These are phyloP conservation scores for Globisporangium emineosum DNA, from an alignment of 352 stramenopile genomes.

Conservation along the genomic window DNA sequence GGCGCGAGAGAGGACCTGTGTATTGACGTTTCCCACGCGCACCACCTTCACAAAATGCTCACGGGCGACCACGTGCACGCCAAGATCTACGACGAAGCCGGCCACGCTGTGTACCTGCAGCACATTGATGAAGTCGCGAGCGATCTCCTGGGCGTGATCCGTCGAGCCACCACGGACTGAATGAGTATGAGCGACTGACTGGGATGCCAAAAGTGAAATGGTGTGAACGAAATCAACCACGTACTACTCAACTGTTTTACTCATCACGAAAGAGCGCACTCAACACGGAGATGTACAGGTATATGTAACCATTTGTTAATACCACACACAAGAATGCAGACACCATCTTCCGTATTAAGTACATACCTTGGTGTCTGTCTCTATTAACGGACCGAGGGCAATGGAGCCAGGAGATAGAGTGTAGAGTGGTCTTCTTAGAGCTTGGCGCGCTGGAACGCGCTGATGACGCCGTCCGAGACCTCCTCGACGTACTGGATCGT, in stretches of 20 bases:
- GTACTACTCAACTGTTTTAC: no score
- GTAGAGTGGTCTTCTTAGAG: background rate
- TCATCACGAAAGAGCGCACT: no score
- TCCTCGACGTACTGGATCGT: slow-evolving; percentile 32
- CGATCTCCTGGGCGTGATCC: background rate
- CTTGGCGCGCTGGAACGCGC: background rate
- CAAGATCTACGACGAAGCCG: background rate
- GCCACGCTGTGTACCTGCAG: background rate
- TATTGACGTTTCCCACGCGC: background rate
- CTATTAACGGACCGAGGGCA: no score
- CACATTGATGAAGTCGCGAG: background rate
- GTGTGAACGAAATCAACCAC: no score
- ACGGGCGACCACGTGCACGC: background rate
- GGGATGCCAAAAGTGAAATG: no score
- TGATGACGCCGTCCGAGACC: slow-evolving; percentile 10
- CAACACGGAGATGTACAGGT: no score
- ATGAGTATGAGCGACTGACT: no score
- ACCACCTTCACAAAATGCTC: background rate
- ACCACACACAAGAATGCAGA: no score
- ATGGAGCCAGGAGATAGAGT: no score
- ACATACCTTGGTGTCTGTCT: no score
- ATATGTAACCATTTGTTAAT: no score
- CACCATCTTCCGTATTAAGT: no score
- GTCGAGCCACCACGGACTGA: background rate
- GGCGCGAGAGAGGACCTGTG: background rate